These are phyloP conservation scores for Arthroderma uncinatum DNA, from an alignment of 2,329 filamentous ascomycete species.

Conservation along the genomic window DNA sequence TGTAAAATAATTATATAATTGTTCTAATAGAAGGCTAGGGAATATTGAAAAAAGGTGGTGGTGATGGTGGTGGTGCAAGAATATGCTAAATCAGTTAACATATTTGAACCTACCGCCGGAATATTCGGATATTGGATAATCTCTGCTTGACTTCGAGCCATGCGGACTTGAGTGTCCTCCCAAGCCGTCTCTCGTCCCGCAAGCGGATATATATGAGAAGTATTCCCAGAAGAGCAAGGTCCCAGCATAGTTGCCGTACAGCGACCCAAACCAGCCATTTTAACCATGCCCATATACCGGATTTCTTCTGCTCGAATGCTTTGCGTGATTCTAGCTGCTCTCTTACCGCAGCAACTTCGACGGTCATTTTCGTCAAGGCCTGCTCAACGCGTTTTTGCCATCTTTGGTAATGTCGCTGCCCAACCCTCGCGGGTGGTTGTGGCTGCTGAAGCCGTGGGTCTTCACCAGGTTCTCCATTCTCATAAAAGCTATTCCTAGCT, in stretches of 20 bases:
- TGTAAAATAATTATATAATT: neutral
- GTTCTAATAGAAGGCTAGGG: neutral
- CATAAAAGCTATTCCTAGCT: conserved; percentile 15
- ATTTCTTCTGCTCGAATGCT: conserved; percentile 56
- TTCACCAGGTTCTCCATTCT: conserved; percentile 36
- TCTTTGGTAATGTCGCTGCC: conserved; percentile 36
- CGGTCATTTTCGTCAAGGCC: conserved; percentile 76
- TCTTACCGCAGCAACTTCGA: conserved; percentile 80
- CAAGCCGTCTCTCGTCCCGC: conserved; percentile 33
- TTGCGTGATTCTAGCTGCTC: conserved; percentile 77
- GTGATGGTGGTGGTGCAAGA: neutral
- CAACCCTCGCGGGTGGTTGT: conserved; percentile 13
- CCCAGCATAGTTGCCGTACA: conserved; percentile 62
- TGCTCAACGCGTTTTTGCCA: conserved; percentile 78
- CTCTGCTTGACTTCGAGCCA: conserved; percentile 26
- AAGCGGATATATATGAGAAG: conserved; percentile 33
- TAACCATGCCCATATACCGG: conserved; percentile 57
- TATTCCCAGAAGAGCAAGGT: conserved; percentile 45
- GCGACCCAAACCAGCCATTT: conserved; percentile 58
- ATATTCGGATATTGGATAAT: conserved; percentile 21
- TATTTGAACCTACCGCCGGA: conserved; percentile 11
- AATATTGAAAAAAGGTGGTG: neutral
- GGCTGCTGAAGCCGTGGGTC: conserved; percentile 23
- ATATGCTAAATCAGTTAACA: neutral
- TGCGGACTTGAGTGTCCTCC: conserved; percentile 24